Percentiles rank a stretch among this genome's conserved stretches.
Evolutionary conservation across 192 early-diverging fungal genomes (phyloP).

Genomic region (Jimgerdemannia lactiflua): DNA sequence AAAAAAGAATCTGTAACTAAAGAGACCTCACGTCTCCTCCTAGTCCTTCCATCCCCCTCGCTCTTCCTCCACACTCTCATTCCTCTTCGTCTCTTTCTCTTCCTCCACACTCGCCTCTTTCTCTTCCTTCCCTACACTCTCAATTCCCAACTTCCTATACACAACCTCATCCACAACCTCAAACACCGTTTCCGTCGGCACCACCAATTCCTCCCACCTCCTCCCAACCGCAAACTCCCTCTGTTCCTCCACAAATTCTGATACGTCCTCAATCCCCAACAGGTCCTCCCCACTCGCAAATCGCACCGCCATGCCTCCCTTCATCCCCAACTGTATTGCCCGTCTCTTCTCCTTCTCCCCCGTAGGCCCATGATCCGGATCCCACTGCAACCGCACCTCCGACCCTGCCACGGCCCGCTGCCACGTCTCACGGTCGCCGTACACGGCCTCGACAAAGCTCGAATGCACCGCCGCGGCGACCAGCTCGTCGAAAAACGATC

Average conservation of each 20-base stretch:
- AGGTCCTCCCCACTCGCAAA: slow-evolving; percentile 24
- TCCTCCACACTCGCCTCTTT: not conserved
- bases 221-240: not conserved
- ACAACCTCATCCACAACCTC: not conserved
- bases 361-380: slow-evolving; percentile 38
- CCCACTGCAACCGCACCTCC: slow-evolving; percentile 42
- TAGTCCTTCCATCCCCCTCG: not conserved
- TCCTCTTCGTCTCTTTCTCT: not conserved
- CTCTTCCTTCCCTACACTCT: not conserved
- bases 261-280: slow-evolving; percentile 41
- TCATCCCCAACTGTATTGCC: slow-evolving; percentile 41
- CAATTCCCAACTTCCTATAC: not conserved
- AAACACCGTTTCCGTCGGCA: not conserved
- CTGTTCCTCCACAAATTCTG: slow-evolving; percentile 11
- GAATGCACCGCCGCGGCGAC: slow-evolving; percentile 16
- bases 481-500: slow-evolving; percentile 25
- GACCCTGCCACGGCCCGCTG: slow-evolving; percentile 15
- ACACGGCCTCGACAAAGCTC: slow-evolving; percentile 13
- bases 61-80: not conserved
- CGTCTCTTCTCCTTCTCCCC: slow-evolving; percentile 26
- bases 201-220: not conserved
- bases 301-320: slow-evolving; percentile 10
- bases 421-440: slow-evolving; percentile 6
- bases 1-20: too few relatives aligned
- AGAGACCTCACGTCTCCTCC: too few relatives aligned